These are phyloP conservation scores for Dothideomycetes sp. DNA, from an alignment of 2,329 filamentous ascomycete genomes.

Conservation along the genomic window DNA sequence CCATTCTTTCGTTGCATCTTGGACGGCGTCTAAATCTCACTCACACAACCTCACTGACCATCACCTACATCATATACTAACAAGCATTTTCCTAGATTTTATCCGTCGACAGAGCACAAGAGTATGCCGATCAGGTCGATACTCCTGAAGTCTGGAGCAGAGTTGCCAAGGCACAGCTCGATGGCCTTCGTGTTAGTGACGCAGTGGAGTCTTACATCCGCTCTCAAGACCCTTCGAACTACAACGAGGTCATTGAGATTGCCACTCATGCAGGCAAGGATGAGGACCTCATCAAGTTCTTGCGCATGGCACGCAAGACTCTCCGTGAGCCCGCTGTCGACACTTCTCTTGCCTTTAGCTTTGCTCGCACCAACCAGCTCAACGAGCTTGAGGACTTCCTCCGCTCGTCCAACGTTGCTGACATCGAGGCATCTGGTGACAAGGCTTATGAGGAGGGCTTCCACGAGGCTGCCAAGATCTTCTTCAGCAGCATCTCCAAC, in stretches of 20 bases:
- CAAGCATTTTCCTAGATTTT: slow-evolving; percentile 42
- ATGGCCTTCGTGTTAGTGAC: slow-evolving; percentile 86
- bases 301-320: slow-evolving; percentile 96
- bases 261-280: slow-evolving; percentile 94
- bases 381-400: slow-evolving; percentile 94
- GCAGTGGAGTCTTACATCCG: slow-evolving; percentile 96
- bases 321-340: slow-evolving; percentile 88
- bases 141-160: slow-evolving; percentile 95
- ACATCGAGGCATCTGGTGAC: slow-evolving; percentile 94
- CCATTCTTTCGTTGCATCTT: no score
- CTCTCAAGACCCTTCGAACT: slow-evolving; percentile 85
- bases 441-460: slow-evolving; percentile 93
- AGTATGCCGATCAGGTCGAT: slow-evolving; percentile 91
- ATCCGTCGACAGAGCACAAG: slow-evolving; percentile 93
- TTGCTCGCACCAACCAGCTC: slow-evolving; percentile 83
- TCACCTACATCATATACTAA: neutral
- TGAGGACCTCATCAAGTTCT: slow-evolving; percentile 90
- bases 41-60: neutral
- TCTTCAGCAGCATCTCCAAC: slow-evolving; percentile 96
- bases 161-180: slow-evolving; percentile 94
- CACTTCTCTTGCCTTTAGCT: slow-evolving; percentile 88
- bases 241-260: slow-evolving; percentile 90
- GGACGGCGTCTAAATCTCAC: no score
- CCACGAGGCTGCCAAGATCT: slow-evolving; percentile 96
- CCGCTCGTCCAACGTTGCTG: slow-evolving; percentile 83